Conservation (phyloP, 2,329 filamentous ascomycete species). For the Uncinocarpus reesii region DNA sequence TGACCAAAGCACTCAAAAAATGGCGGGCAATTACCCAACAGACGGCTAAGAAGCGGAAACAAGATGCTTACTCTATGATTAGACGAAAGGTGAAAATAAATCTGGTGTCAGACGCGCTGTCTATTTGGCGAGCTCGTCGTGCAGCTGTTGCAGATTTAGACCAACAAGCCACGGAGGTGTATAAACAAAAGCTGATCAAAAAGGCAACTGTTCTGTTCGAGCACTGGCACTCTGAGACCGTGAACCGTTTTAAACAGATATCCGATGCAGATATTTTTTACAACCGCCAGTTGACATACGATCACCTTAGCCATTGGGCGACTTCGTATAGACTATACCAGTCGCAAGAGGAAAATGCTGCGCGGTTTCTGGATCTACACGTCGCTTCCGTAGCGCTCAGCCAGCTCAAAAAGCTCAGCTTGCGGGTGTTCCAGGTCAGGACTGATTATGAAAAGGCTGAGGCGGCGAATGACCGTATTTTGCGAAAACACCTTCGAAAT, state of each 20-base stretch:
- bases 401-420: conserved; percentile 47
- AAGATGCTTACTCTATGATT: conserved; percentile 47
- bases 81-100: conserved; percentile 46
- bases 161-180: conserved; percentile 30
- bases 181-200: conserved; percentile 28
- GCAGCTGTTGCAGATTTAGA: conserved; percentile 29
- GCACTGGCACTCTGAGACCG: conserved; percentile 36
- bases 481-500: conserved; percentile 45
- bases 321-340: conserved; percentile 27
- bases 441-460: conserved; percentile 44
- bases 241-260: conserved; percentile 27
- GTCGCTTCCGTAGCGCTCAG: conserved; percentile 39
- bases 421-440: conserved; percentile 47
- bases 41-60: conserved; percentile 43
- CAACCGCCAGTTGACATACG: conserved; percentile 30
- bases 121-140: conserved; percentile 30
- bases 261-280: conserved; percentile 33
- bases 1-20: conserved; percentile 39
- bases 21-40: conserved; percentile 45
- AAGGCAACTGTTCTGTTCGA: conserved; percentile 31
- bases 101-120: conserved; percentile 38
- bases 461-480: conserved; percentile 44
- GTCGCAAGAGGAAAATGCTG: conserved; percentile 37
- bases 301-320: conserved; percentile 31
- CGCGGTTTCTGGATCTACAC: conserved; percentile 38